Percentiles rank a stretch among this genome's conserved stretches.
Conservation (phyloP, 1,139 yeast species). For the Groenewaldozyma sp. region DNA sequence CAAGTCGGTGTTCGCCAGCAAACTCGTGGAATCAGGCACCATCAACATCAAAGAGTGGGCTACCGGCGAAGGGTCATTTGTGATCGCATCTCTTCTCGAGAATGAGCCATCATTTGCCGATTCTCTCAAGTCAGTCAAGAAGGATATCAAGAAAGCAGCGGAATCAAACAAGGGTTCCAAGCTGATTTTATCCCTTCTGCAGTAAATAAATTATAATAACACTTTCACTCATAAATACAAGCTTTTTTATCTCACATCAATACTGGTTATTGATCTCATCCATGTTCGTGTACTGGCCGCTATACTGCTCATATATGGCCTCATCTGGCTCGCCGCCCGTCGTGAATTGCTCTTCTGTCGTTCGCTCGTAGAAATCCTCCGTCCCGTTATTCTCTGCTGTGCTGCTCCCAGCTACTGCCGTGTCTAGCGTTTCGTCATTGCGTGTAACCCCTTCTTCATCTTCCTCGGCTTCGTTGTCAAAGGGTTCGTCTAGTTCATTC, state of each 20-base stretch:
- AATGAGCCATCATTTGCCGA: conserved; percentile 40
- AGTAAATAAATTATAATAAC: background rate
- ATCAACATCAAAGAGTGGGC: conserved; percentile 56
- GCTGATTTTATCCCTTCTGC: conserved; percentile 37
- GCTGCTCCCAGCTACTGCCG: conserved; percentile 1
- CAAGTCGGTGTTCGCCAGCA: conserved; percentile 40
- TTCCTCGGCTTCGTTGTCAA: conserved; percentile 9
- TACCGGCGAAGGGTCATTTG: conserved; percentile 67
- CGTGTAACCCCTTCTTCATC: conserved; percentile 5
- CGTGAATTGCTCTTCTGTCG: conserved; percentile 6
- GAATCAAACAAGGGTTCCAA: conserved; percentile 68
- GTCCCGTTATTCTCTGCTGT: conserved; percentile 4
- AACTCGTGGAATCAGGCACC: conserved; percentile 32
- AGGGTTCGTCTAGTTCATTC: conserved; percentile 7
- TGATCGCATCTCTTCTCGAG: conserved; percentile 45
- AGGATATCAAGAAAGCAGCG: conserved; percentile 37
- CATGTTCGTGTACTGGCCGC: conserved; percentile 22
- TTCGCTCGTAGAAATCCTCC: background rate
- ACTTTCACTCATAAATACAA: background rate
- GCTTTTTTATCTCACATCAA: background rate
- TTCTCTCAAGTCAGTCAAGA: conserved; percentile 38
- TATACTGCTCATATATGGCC: conserved; percentile 22
- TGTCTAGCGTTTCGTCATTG: conserved; percentile 7
- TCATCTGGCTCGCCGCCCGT: conserved; percentile 15
- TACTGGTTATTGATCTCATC: conserved; percentile 6